Percentiles rank a stretch among this genome's conserved stretches.
phyloP scores from a whole-genome alignment of 768 basidiomycete species.

The Leccinum olivaceopallidum region DNA sequence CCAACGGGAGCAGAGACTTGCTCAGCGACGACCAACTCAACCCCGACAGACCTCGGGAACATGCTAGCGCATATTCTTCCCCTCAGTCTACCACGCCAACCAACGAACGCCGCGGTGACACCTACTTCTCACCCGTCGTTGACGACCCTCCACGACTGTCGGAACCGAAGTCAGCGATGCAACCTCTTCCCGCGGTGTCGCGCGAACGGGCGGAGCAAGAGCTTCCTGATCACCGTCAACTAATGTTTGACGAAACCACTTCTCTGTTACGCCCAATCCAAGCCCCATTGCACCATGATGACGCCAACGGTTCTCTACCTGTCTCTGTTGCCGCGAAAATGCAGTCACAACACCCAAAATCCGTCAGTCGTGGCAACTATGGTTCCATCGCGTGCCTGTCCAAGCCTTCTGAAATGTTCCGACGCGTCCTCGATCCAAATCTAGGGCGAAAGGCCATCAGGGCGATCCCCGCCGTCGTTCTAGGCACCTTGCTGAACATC shows the following conservation, averaged over 20 bases:
- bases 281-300: slow-evolving; percentile 3
- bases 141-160: not conserved
- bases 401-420: slow-evolving; percentile 11
- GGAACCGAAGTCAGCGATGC: not conserved
- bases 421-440: slow-evolving; percentile 17
- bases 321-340: not conserved
- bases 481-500: slow-evolving; percentile 85
- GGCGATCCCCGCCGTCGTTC: slow-evolving; percentile 77
- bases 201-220: not conserved
- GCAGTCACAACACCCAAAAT: slow-evolving; percentile 13
- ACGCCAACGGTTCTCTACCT: not conserved
- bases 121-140: slow-evolving; percentile 6
- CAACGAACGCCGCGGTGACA: slow-evolving; percentile 10
- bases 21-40: not conserved
- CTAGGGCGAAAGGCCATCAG: slow-evolving; percentile 27
- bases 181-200: not conserved
- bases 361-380: slow-evolving; percentile 3
- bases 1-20: slow-evolving; percentile 2
- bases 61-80: slow-evolving; percentile 1
- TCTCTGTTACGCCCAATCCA: slow-evolving; percentile 19
- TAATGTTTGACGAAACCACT: slow-evolving; percentile 20
- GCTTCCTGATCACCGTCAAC: slow-evolving; percentile 1
- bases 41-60: not conserved
- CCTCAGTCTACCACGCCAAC: slow-evolving; percentile 26
- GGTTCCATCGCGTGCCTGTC: slow-evolving; percentile 11